These are phyloP conservation scores for Wickerhamomyces strasburgensis DNA, from an alignment of 805 yeast species.

Conservation along the genomic window DNA sequence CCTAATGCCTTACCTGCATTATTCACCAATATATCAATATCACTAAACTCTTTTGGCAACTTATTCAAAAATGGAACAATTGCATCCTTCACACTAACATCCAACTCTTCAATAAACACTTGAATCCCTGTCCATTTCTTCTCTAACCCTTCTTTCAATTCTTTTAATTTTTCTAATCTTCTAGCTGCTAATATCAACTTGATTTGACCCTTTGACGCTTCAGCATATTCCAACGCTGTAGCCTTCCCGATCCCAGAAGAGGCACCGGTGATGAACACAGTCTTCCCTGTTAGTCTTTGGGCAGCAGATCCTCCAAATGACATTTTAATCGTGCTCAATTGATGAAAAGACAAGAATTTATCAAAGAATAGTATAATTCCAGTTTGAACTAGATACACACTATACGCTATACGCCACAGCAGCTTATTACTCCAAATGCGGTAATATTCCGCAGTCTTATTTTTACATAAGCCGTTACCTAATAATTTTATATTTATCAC, in stretches of 20 bases:
- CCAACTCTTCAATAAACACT: constrained; percentile 46
- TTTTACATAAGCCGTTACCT: too few relatives aligned
- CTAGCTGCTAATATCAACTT: constrained; percentile 76
- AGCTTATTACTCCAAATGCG: too few relatives aligned
- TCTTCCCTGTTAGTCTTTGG: constrained; percentile 73
- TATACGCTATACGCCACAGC: too few relatives aligned
- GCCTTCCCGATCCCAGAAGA: constrained; percentile 94
- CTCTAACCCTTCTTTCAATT: constrained; percentile 42
- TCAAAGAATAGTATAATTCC: too few relatives aligned
- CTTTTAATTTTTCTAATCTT: constrained; percentile 58
- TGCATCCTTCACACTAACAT: constrained; percentile 50
- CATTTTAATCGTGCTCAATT: too few relatives aligned
- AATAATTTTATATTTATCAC: too few relatives aligned
- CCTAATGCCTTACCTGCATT: constrained; percentile 84
- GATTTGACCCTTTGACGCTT: constrained; percentile 64
- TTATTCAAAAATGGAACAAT: constrained; percentile 44
- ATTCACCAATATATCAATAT: constrained; percentile 61
- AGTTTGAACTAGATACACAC: too few relatives aligned
- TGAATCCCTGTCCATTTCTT: constrained; percentile 41
- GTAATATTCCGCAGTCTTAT: too few relatives aligned
- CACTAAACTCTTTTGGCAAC: constrained; percentile 54
- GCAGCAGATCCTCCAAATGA: constrained; percentile 72
- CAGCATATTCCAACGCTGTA: constrained; percentile 83
- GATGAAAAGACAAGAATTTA: too few relatives aligned
- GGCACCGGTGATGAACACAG: constrained; percentile 86